phyloP scores from a whole-genome alignment of 1,284 basidiomycete genomes.

The Cutaneotrichosporon cyanovorans region DNA sequence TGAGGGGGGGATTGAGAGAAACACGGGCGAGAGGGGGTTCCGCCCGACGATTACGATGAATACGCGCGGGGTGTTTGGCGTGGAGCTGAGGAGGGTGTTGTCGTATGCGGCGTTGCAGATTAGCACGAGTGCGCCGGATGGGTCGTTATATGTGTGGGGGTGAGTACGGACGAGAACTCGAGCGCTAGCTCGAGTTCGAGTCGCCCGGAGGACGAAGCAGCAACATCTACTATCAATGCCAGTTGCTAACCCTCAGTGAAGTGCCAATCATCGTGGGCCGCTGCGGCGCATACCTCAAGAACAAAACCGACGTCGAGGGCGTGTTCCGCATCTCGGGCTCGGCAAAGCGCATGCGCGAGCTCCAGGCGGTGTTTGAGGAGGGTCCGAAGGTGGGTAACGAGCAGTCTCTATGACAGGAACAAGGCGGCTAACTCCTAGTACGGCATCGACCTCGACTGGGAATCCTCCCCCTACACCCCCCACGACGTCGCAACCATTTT shows the following conservation, averaged over 20 bases:
- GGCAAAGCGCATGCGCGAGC: slow-evolving; percentile 87
- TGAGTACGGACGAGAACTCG: slow-evolving; percentile 19
- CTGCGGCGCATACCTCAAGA: slow-evolving; percentile 86
- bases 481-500: slow-evolving; percentile 97
- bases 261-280: slow-evolving; percentile 97
- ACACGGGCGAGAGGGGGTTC: slow-evolving; percentile 2
- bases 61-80: slow-evolving; percentile 64
- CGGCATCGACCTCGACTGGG: slow-evolving; percentile 58
- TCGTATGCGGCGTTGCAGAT: slow-evolving; percentile 88
- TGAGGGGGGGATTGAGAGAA: not conserved
- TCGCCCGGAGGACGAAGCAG: too few relatives aligned
- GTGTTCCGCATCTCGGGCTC: slow-evolving; percentile 92
- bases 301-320: slow-evolving; percentile 87
- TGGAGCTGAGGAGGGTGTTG: slow-evolving; percentile 72
- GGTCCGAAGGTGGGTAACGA: slow-evolving; percentile 67
- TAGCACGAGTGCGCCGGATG: slow-evolving; percentile 76
- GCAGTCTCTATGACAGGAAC: not conserved
- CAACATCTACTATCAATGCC: too few relatives aligned
- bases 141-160: slow-evolving; percentile 75
- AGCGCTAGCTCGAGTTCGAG: too few relatives aligned
- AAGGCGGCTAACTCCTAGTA: slow-evolving; percentile 59
- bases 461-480: slow-evolving; percentile 77
- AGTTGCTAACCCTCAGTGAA: too few relatives aligned
- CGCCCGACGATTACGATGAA: slow-evolving; percentile 9
- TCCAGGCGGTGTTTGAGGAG: slow-evolving; percentile 82